These are phyloP conservation scores for Lolium rigidum DNA, from an alignment of 176 grass and related monocot genomes.

Conservation along the genomic window DNA sequence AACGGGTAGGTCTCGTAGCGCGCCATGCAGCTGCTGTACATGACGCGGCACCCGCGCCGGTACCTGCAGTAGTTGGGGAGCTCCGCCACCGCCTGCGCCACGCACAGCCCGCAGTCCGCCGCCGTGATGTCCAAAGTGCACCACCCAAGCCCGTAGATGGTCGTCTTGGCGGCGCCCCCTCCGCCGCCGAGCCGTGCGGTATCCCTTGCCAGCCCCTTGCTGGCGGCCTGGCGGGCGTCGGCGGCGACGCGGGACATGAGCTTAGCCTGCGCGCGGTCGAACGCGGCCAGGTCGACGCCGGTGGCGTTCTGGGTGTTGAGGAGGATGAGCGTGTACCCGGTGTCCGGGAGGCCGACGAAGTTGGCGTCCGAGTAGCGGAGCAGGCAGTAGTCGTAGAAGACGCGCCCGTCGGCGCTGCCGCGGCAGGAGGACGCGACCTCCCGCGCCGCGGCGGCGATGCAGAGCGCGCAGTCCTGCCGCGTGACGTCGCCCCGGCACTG, in stretches of 20 bases:
- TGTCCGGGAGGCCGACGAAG: conserved; percentile 67
- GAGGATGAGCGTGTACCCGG: conserved; percentile 55
- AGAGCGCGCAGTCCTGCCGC: conserved; percentile 46
- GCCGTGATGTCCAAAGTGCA: conserved; percentile 68
- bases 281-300: conserved; percentile 41
- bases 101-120: conserved; percentile 58
- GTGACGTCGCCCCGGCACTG: conserved; percentile 83
- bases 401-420: conserved; percentile 50
- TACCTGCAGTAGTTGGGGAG: conserved; percentile 62
- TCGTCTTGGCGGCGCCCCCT: background rate
- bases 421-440: conserved; percentile 15
- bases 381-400: conserved; percentile 91
- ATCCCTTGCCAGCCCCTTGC: conserved; percentile 36
- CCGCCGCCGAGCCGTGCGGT: background rate
- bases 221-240: background rate
- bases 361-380: conserved; percentile 55
- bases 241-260: conserved; percentile 48
- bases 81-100: conserved; percentile 70
- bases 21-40: conserved; percentile 80
- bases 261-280: conserved; percentile 50
- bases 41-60: conserved; percentile 65
- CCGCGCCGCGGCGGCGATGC: conserved; percentile 33
- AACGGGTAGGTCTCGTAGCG: conserved; percentile 83
- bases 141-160: conserved; percentile 75
- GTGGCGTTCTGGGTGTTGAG: conserved; percentile 72